Evolutionary conservation across 345 rosid species (phyloP), one percentile per base, ranked within the genome.

Genomic region (Brassica carinata): DNA sequence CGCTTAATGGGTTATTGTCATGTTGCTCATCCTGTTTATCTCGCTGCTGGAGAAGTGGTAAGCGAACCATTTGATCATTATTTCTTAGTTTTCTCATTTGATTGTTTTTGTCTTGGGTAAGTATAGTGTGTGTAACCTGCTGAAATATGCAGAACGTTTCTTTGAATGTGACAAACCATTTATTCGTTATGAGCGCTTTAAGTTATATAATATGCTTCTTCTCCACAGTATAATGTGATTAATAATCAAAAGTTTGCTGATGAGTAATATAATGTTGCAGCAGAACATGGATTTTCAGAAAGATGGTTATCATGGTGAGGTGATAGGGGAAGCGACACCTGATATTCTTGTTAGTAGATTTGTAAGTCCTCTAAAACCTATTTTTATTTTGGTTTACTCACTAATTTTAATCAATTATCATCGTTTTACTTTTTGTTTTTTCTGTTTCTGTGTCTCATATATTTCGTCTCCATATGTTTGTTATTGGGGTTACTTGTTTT

Each of bases 1-100:
- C 97, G 92, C 65, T 85, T 93, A 78, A 95, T 93, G 99, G 99
- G 99, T 65, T 95, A 95, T 76, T 93, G 94, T 85, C 99, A 95
- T 69, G 99, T 95, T 26, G 99, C 98, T 69, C 92, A 89, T 57
- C 99, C 98, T 59, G 84, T 93, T 59, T 95, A 91, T 87, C 87
- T 95, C 62, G 88, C 90, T 27, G 85, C 94, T 75, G 97, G 97
- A 85, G 88, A 80, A 23, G 64, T 89, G 93, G 98, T 95, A 71
- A 72, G 91, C 75, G 8, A 40, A 29, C 29, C 64, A 2, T 61
- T 36, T 48, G 63, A 40, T 8, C 65, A 61, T 69, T 33, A 43
- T n/a, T 13, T 31, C 17, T 66, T 67, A 38, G 11, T 4, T 48
- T 59, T 59, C 14, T n/a, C 45, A 72, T 72, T 78, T 66, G 33